Conservation (phyloP, 2,329 filamentous ascomycete species). For the Fusarium oligoseptatum region DNA sequence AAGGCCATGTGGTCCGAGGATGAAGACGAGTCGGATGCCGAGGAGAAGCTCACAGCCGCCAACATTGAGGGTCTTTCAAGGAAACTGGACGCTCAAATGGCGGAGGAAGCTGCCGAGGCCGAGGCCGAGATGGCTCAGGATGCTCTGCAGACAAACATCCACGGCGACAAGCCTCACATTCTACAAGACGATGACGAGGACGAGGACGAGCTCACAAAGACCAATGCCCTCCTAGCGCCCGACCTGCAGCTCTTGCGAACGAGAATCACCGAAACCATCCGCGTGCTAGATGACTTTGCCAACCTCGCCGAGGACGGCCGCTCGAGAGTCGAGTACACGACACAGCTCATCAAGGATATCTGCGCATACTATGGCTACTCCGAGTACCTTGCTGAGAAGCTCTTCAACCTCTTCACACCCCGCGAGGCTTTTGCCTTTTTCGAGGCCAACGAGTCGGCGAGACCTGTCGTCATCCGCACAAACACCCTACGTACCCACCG, state of each 20-base stretch:
- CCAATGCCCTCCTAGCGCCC: constrained; percentile 79
- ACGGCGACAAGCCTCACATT: constrained; percentile 77
- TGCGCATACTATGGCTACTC: constrained; percentile 98
- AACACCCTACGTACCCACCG: constrained; percentile 88
- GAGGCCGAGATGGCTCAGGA: constrained; percentile 88
- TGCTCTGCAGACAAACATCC: constrained; percentile 93
- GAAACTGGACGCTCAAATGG: constrained; percentile 83
- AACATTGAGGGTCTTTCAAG: constrained; percentile 94
- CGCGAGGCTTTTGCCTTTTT: constrained; percentile 98
- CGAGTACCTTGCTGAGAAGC: constrained; percentile 93
- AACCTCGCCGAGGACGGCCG: constrained; percentile 84
- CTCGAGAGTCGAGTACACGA: constrained; percentile 88
- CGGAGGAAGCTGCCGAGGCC: constrained; percentile 84
- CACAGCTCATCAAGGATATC: constrained; percentile 89
- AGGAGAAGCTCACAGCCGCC: constrained; percentile 92
- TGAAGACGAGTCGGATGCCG: constrained; percentile 87
- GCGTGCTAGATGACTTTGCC: constrained; percentile 89
- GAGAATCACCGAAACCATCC: constrained; percentile 92
- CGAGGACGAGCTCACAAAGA: constrained; percentile 67
- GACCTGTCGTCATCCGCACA: constrained; percentile 95
- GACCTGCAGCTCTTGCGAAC: constrained; percentile 90
- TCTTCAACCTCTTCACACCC: constrained; percentile 91
- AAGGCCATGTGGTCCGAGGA: constrained; percentile 92
- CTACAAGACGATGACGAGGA: constrained; percentile 74
- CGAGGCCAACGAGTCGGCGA: constrained; percentile 95